Percentiles rank a stretch among this genome's conserved stretches.
phyloP scores from a whole-genome alignment of 2,329 filamentous ascomycete genomes.

The Neofusicoccum laricinum region DNA sequence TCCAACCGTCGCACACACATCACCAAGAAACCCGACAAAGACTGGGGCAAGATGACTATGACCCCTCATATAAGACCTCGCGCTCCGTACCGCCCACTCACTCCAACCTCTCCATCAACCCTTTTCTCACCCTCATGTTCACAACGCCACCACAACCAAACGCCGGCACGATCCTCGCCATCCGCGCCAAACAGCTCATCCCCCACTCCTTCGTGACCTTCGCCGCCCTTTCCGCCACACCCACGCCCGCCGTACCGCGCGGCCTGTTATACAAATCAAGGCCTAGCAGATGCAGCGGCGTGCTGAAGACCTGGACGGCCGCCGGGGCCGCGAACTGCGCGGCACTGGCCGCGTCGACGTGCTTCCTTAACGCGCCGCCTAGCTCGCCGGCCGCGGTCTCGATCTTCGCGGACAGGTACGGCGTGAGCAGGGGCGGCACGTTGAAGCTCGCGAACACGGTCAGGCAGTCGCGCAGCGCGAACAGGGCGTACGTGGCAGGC shows the following conservation, averaged over 20 bases:
- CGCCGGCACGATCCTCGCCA: slow-evolving; percentile 82
- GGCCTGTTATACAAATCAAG: slow-evolving; percentile 79
- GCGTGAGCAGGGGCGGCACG: slow-evolving; percentile 74
- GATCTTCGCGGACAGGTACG: slow-evolving; percentile 49
- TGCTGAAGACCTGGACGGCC: slow-evolving; percentile 73
- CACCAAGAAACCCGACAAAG: too few relatives aligned
- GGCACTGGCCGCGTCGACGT: slow-evolving; percentile 27
- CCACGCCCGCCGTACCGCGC: slow-evolving; percentile 30
- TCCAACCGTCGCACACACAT: too few relatives aligned
- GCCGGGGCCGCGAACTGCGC: slow-evolving; percentile 17
- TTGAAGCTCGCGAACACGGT: slow-evolving; percentile 95
- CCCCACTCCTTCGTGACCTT: slow-evolving; percentile 74
- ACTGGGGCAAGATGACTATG: too few relatives aligned
- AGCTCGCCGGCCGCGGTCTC: slow-evolving; percentile 21
- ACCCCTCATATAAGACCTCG: too few relatives aligned
- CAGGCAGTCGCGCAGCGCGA: slow-evolving; percentile 77
- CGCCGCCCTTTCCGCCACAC: slow-evolving; percentile 59
- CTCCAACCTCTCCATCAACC: slow-evolving; percentile 57
- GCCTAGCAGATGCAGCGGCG: slow-evolving; percentile 80
- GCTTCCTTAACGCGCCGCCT: slow-evolving; percentile 48
- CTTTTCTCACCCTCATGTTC: slow-evolving; percentile 68
- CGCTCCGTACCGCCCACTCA: neutral
- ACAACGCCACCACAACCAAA: slow-evolving; percentile 88
- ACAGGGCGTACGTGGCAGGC: slow-evolving; percentile 70
- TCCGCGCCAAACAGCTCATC: slow-evolving; percentile 69